Evolutionary conservation across 371 early-diverging fungal species (phyloP).

Genomic region (Mucor plumbeus): DNA sequence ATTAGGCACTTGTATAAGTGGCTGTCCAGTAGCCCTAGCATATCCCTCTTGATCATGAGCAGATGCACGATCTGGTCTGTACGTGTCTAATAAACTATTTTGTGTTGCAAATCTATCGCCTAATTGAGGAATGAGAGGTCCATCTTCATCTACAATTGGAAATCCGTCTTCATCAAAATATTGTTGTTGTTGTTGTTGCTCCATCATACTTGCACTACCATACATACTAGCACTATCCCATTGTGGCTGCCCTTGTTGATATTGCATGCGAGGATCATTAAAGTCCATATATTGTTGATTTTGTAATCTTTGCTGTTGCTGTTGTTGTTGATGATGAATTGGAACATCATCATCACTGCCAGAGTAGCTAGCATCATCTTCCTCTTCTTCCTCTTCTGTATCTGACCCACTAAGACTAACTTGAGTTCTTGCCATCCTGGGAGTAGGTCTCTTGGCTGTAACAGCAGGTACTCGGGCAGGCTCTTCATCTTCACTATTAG

Average conservation of each 20-base stretch:
- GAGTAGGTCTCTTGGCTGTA: conserved; percentile 13
- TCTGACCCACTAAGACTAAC: conserved; percentile 36
- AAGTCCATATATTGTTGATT: conserved; percentile 8
- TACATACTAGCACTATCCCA: conserved; percentile 22
- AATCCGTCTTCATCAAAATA: conserved; percentile 17
- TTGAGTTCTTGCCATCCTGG: conserved; percentile 30
- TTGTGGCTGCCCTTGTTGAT: conserved; percentile 1
- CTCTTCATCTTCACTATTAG: conserved; percentile 17
- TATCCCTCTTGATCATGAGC: conserved; percentile 50
- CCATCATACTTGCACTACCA: conserved; percentile 17
- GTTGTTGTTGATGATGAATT: conserved; percentile 18
- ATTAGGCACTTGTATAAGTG: conserved; percentile 44
- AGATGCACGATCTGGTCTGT: conserved; percentile 38
- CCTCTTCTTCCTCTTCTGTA: conserved; percentile 26
- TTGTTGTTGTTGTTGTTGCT: conserved; percentile 10
- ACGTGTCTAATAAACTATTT: conserved; percentile 45
- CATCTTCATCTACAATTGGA: conserved; percentile 35
- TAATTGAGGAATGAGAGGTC: conserved; percentile 43
- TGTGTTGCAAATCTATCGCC: conserved; percentile 42
- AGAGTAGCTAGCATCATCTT: conserved; percentile 12
- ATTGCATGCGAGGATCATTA: conserved; percentile 1
- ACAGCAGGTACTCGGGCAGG: not conserved
- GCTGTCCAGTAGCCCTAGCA: conserved; percentile 51
- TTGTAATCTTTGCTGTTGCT: conserved; percentile 5
- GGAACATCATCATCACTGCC: conserved; percentile 27